phyloP scores from a whole-genome alignment of 225 moss, liverwort and hornwort genomes.

The Pleurozium schreberi region DNA sequence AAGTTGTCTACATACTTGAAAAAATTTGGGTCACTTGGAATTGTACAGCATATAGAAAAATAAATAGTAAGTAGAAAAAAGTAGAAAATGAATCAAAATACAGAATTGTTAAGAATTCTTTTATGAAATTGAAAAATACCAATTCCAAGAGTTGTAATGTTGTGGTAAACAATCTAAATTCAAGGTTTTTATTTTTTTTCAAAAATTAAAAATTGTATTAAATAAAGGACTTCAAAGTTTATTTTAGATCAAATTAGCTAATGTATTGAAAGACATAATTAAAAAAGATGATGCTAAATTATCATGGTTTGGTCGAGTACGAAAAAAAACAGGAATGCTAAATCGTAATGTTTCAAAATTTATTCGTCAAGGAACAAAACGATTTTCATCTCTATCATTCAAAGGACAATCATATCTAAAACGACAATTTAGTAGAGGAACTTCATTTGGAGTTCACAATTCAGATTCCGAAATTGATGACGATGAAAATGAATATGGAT shows the following conservation, averaged over 20 bases:
- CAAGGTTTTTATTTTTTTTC: too few species aligned
- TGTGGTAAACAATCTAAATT: too few species aligned
- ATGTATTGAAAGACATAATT: slow-evolving; percentile 63
- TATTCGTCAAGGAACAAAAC: slow-evolving; percentile 15
- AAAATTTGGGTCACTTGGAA: too few species aligned
- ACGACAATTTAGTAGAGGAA: slow-evolving; percentile 2
- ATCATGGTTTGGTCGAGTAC: slow-evolving; percentile 41
- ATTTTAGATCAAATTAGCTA: slow-evolving; percentile 41
- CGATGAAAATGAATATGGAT: slow-evolving; percentile 1
- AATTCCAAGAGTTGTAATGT: too few species aligned
- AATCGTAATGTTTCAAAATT: slow-evolving; percentile 1
- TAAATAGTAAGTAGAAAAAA: too few species aligned
- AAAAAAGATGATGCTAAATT: slow-evolving; percentile 65
- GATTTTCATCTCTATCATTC: slow-evolving; percentile 8
- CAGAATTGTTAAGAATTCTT: too few species aligned
- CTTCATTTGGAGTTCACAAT: background rate
- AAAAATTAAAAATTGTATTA: too few species aligned
- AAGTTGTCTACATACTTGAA: too few species aligned
- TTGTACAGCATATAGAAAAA: too few species aligned
- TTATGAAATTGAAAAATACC: too few species aligned
- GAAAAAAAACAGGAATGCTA: background rate
- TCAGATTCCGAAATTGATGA: background rate
- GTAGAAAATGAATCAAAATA: too few species aligned
- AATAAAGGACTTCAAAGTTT: too few species aligned
- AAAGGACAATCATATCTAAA: slow-evolving; percentile 3